Evolutionary conservation across 2,329 filamentous ascomycete genomes (phyloP), one percentile per base, ranked within the genome.

Genomic region (Arthrobotrys pseudoclavata): DNA sequence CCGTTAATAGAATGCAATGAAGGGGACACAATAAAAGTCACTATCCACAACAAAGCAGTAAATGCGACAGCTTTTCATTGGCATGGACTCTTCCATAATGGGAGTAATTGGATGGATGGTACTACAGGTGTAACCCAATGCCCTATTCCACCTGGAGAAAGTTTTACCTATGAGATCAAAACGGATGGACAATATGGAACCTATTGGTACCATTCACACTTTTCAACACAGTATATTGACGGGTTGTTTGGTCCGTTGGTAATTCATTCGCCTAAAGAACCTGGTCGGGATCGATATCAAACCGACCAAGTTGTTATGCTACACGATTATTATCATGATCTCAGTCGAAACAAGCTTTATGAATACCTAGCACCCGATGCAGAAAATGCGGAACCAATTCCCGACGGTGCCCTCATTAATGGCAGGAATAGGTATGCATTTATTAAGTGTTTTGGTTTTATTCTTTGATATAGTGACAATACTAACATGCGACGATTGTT

Each of bases 11-110:
- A 92, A 79, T 89, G 89, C 79, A 92, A 92, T 79, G 89, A 92
- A 79, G 91, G 91, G 20, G 92, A 96, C 80, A 89, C 87, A 0
- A 83, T 96, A 7, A 83, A 92, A 2, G 88, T 94, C 50, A 88
- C 92, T 34, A 86, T 93, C 62, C 84, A 88, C 80, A 95, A 95
- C 80, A 86, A 87, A 22, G 88, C 91, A 0, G 85, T 85, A 12
- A 91, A 93, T 79, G 88, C 87, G 12, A 91, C 90, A 7, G 88
- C 87, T 42, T 85, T 94, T 4, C 92, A 95, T 82, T 94, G 92
- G 83, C 92, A 95, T 80, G 92, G 92, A 15, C 86, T 95, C 79
- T 93, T 89, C 81, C 91, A 93, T 82, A 92, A 92, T 80, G 91
- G 91, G 10, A 92, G 91, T 0, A 92, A 89, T 74, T 86, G 87